Percentiles rank a stretch among this genome's conserved stretches.
Evolutionary conservation across 1,139 yeast genomes (phyloP).

Genomic region (Pichia sp.): DNA sequence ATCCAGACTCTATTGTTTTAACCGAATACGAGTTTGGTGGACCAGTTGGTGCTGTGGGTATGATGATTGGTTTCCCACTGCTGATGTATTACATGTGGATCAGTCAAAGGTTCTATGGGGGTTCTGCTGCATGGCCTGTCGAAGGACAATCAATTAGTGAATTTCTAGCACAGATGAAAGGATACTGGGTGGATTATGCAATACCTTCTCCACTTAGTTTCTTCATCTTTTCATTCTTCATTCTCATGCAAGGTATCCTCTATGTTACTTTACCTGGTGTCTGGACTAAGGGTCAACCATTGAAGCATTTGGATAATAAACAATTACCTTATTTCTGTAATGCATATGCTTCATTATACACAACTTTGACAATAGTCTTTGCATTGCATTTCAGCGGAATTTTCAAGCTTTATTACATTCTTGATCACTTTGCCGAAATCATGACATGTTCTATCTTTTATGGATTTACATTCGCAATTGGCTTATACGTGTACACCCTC

Average conservation of each 20-base stretch:
- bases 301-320: conserved; percentile 67
- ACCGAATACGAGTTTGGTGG: conserved; percentile 89
- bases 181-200: conserved; percentile 48
- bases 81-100: conserved; percentile 98
- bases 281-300: conserved; percentile 92
- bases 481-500: conserved; percentile 58
- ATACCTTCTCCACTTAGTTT: conserved; percentile 65
- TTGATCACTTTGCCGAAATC: conserved; percentile 82
- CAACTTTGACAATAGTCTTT: conserved; percentile 51
- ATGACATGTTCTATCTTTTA: conserved; percentile 85
- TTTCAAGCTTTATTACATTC: conserved; percentile 63
- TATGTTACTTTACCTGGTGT: conserved; percentile 91
- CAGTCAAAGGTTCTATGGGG: conserved; percentile 71
- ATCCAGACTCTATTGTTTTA: too few species aligned
- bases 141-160: conserved; percentile 51
- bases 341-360: conserved; percentile 79
- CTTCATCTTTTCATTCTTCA: conserved; percentile 62
- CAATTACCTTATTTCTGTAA: conserved; percentile 92
- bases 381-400: conserved; percentile 65
- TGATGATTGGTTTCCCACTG: conserved; percentile 88
- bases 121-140: conserved; percentile 63
- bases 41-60: conserved; percentile 82
- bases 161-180: conserved; percentile 42
- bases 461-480: conserved; percentile 62
- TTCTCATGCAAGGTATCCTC: conserved; percentile 62